These are phyloP conservation scores for Kalmanozyma brasiliensis DNA, from an alignment of 1,284 basidiomycete genomes.

Conservation along the genomic window DNA sequence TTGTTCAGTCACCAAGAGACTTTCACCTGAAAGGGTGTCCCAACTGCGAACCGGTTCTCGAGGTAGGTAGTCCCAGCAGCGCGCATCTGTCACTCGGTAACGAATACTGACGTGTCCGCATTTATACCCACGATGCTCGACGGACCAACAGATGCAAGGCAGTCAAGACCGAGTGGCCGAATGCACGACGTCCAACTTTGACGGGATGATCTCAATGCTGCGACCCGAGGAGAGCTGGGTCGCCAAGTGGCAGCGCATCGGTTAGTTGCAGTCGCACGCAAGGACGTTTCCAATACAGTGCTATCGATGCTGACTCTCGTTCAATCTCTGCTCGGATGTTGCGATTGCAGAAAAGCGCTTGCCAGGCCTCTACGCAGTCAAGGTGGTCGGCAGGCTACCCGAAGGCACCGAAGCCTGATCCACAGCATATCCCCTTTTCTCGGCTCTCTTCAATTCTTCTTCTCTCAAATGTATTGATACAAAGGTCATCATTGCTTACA, in stretches of 20 bases:
- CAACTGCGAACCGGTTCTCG: conserved; percentile 94
- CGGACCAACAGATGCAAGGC: conserved; percentile 88
- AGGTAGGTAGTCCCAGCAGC: conserved; percentile 72
- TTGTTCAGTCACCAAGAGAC: conserved; percentile 84
- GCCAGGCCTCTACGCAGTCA: conserved; percentile 66
- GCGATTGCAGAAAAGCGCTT: conserved; percentile 60
- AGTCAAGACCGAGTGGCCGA: conserved; percentile 82
- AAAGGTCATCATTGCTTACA: conserved; percentile 1
- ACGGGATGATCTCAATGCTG: conserved; percentile 89
- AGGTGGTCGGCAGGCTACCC: conserved; percentile 61
- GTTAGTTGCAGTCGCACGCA: conserved; percentile 46
- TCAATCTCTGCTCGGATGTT: background rate
- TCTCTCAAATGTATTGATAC: conserved; percentile 29
- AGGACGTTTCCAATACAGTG: too few species aligned
- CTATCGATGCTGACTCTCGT: conserved; percentile 5
- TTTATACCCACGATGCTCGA: background rate
- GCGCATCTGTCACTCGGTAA: background rate
- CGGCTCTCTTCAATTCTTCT: background rate
- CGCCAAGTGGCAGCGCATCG: conserved; percentile 70
- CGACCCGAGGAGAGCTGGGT: conserved; percentile 94
- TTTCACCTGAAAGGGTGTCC: conserved; percentile 90
- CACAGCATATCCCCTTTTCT: background rate
- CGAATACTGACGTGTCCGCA: background rate
- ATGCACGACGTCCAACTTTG: conserved; percentile 94
- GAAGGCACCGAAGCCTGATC: conserved; percentile 42